Evolutionary conservation across 345 rosid genomes (phyloP), one percentile per base, ranked within the genome.

Genomic region (Adansonia digitata): DNA sequence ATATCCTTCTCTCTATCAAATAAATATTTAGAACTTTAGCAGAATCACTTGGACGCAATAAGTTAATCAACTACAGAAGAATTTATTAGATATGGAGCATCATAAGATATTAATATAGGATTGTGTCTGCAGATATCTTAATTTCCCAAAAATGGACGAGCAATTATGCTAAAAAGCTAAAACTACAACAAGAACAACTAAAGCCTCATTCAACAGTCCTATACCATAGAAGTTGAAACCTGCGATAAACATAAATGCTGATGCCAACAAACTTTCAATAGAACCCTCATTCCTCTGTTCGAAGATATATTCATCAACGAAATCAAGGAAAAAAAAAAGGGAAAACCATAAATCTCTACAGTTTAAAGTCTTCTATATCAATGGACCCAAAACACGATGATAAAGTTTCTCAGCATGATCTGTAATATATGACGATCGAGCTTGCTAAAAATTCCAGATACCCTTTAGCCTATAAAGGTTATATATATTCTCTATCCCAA

Each of bases 401-500:
- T 29, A 5, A 31, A 60, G 65, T 60, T 60, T 29, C 40, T 60
- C 22, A 60, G 40, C 40, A 60, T 24, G 14, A 13, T 57, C 31
- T 2, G 60, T 35, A 57, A 29, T 15, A 29, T 42, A 13, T 42
- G 46, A n/a, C n/a, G n/a, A n/a, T n/a, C n/a, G n/a, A n/a, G n/a
- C n/a, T n/a, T n/a, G n/a, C n/a, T n/a, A n/a, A n/a, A n/a, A n/a
- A n/a, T n/a, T n/a, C n/a, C n/a, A 17, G 4, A 49, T 17, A 57
- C 64, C 20, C 14, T 34, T 39, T 45, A 17, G 40, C 46, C 46
- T 68, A 37, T 69, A 40, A 61, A 48, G 15, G 15, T 46, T 73
- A 51, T 65, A 67, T 60, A 51, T 65, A 67, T 60, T 73, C 53
- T 52, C 71, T 57, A 53, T 29, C 72, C 51, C 24, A 53, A 43